These are phyloP conservation scores for Adansonia gregorii DNA, from an alignment of 441 rosid species.

Conservation along the genomic window DNA sequence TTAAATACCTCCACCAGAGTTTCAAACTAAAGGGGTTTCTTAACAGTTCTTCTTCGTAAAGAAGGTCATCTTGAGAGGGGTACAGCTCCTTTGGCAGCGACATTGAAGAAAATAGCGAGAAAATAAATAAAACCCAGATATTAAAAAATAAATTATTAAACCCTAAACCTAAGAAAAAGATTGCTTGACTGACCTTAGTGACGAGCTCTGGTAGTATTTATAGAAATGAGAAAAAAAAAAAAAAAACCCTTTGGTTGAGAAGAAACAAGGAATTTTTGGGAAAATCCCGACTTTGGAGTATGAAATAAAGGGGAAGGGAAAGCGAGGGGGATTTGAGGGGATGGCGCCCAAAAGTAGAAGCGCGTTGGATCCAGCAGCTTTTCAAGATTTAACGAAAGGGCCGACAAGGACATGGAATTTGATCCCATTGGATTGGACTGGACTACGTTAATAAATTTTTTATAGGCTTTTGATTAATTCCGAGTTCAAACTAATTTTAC, in stretches of 20 bases:
- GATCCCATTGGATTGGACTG: neutral
- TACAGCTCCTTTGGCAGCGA: conserved; percentile 71
- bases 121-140: conserved; percentile 5
- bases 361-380: neutral
- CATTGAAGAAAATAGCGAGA: neutral
- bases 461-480: no score
- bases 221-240: neutral
- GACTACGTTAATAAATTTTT: neutral
- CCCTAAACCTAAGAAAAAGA: neutral
- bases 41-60: conserved; percentile 80
- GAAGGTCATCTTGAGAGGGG: conserved; percentile 82
- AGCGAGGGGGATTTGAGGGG: neutral
- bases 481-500: no score
- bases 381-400: neutral
- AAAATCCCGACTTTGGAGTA: neutral
- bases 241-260: neutral
- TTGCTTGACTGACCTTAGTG: neutral
- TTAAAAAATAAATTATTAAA: neutral
- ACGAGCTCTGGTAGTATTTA: neutral
- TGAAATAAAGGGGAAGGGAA: neutral
- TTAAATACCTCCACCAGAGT: conserved; percentile 93
- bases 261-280: neutral
- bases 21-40: conserved; percentile 80
- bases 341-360: neutral
- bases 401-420: neutral